Base-by-base conservation (phyloP, 331 rosid species). In the Malus hybrid region DNA sequence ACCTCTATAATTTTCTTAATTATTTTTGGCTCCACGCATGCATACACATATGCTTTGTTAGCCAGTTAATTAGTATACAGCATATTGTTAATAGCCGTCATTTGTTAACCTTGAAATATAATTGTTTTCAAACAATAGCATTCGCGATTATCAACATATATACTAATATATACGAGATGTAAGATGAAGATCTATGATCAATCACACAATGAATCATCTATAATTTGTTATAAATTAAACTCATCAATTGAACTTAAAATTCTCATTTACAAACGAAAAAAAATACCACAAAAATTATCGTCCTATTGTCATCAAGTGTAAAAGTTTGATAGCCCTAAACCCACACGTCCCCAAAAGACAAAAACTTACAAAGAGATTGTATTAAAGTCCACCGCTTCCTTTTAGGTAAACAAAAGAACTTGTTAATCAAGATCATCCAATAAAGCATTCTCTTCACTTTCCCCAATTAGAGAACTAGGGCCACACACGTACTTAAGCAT, bases 231-330 rank as follows among this genome's bases (percentile, higher is more conserved):
- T 6, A 50, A 39, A 39, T 3, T 39, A 16, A 50, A 50, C n/a
- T 15, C 56, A 16, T 15, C 3, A 15, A 4, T 16, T 6, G 1
- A 50, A 50, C 56, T 6, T 50, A 50, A 48, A 50, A 15, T 16
- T 0, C n/a, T 50, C 1, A 6, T 1, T 15, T 50, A 2, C 7
- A 50, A 5, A 3, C 1, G 0, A 6, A 14, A 0, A 48, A 48
- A 48, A 15, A 14, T 48, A 13, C 4, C 4, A 9, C 0, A 0
- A 39, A 39, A 36, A 39, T 0, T 2, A 0, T 39, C 4, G 44
- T 39, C 44, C 44, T 9, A 8, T 1, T 16, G n/a, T 50, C 56
- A 15, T 50, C 7, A 15, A 15, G 56, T 6, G n/a, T 6, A 50
- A 16, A 50, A 50, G n/a, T 50, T 16, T 50, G 18, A 50, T 15